Percentiles rank a stretch among this genome's conserved stretches.
Conservation (phyloP, 495 filamentous ascomycete species). For the Lasiosphaeriaceae sp. region DNA sequence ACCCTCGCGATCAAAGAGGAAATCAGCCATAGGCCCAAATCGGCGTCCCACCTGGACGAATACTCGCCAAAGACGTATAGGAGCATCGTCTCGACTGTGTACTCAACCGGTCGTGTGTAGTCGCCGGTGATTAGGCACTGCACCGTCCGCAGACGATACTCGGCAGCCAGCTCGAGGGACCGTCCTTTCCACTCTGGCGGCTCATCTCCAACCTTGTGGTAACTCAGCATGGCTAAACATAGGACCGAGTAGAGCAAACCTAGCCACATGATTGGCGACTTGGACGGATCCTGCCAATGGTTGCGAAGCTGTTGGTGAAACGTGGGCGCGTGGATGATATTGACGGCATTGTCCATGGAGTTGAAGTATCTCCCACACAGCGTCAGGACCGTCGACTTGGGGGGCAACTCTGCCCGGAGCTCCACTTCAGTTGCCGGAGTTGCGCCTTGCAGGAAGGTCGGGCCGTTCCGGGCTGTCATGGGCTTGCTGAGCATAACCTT, state of each 20-base stretch:
- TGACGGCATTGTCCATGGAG: slow-evolving; percentile 50
- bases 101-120: slow-evolving; percentile 79
- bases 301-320: slow-evolving; percentile 83
- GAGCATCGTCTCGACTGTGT: slow-evolving; percentile 85
- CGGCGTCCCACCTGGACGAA: slow-evolving; percentile 71
- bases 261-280: slow-evolving; percentile 83
- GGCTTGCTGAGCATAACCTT: slow-evolving; percentile 63
- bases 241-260: slow-evolving; percentile 85
- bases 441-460: slow-evolving; percentile 71
- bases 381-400: slow-evolving; percentile 75
- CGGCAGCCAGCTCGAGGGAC: slow-evolving; percentile 70
- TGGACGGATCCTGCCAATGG: slow-evolving; percentile 81
- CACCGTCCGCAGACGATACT: slow-evolving; percentile 76
- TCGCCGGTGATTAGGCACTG: slow-evolving; percentile 85
- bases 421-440: slow-evolving; percentile 67
- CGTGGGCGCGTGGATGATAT: slow-evolving; percentile 80
- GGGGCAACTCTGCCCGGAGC: slow-evolving; percentile 73
- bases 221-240: slow-evolving; percentile 87
- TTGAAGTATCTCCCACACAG: slow-evolving; percentile 71
- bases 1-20: slow-evolving; percentile 76
- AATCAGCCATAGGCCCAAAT: slow-evolving; percentile 78
- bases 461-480: slow-evolving; percentile 53
- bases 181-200: slow-evolving; percentile 76
- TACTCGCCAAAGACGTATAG: slow-evolving; percentile 83
- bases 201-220: slow-evolving; percentile 84